phyloP scores from a whole-genome alignment of 129 eudicot genomes.

The Pittosporum tobira region DNA sequence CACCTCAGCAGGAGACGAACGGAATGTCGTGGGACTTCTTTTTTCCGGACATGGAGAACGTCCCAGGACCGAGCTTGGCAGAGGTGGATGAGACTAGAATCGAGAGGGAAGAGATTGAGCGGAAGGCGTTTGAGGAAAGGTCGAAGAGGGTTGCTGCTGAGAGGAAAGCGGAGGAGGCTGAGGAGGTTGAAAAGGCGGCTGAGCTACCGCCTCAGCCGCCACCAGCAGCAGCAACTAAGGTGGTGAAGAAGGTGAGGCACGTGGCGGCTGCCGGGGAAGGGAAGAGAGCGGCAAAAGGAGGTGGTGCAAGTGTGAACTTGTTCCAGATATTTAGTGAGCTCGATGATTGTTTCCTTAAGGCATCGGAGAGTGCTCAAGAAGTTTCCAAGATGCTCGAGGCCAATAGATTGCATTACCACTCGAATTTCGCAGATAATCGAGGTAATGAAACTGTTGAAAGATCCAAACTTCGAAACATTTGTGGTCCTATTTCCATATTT shows the following conservation, averaged over 20 bases:
- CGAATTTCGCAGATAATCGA: slow-evolving; percentile 77
- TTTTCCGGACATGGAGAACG: slow-evolving; percentile 26
- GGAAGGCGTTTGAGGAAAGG: neutral
- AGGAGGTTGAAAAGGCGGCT: neutral
- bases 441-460: slow-evolving; percentile 23
- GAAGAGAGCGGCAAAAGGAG: neutral
- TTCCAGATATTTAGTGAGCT: slow-evolving; percentile 65
- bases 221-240: slow-evolving; percentile 4
- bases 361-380: slow-evolving; percentile 81
- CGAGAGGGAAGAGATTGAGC: slow-evolving; percentile 1
- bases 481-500: too few relatives aligned
- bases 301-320: slow-evolving; percentile 25
- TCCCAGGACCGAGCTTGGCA: slow-evolving; percentile 14
- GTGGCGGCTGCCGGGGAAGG: neutral
- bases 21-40: slow-evolving; percentile 9
- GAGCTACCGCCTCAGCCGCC: neutral
- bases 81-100: slow-evolving; percentile 2
- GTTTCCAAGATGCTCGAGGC: slow-evolving; percentile 98
- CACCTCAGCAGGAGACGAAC: slow-evolving; percentile 9
- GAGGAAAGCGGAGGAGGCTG: neutral
- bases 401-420: slow-evolving; percentile 87
- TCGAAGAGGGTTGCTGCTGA: neutral
- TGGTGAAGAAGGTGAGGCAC: neutral
- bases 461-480: too few relatives aligned
- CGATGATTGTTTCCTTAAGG: slow-evolving; percentile 80